Evolutionary conservation across 768 basidiomycete genomes (phyloP), one percentile per base, ranked within the genome.

Genomic region (Mrakia hoshinonis): DNA sequence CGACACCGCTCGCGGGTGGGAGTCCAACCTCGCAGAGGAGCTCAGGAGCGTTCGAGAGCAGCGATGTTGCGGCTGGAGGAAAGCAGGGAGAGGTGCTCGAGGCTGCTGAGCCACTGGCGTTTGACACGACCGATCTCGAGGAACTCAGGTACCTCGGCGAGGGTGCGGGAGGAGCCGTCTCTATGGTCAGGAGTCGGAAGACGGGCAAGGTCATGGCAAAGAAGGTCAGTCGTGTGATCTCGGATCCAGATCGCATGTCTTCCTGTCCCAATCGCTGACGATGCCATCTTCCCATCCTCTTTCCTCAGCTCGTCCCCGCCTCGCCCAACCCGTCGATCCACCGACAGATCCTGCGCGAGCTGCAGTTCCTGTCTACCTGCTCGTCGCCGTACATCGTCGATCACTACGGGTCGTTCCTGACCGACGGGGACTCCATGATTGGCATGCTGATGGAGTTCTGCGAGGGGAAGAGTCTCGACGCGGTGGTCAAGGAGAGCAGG

Each of bases 391-490:
- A 76, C 66, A 80, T 81, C 71, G 79, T 81, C 49, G 73, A 79
- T 18, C 80, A 81, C 74, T 80, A 77, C 70, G 80, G 80, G 18
- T 79, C 80, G 0, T 81, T 80, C 73, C 74, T 81, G 22, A 77
- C 79, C 24, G 78, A 79, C 62, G 73, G 74, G 13, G 79, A 79
- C 63, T 75, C 77, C 24, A 76, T 76, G 58, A 77, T 81, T 62
- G 79, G 78, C 20, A 79, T 81, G 46, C 72, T 81, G 20, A 81
- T 81, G 80, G 80, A 81, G 66, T 81, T 77, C 69, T 79, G 79
- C 69, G 80, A 81, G 69, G 80, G 76, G 0, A 79, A 79, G 20
- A 78, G 77, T 74, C 70, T 81, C 46, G 80, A 81, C 65, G 74
- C 73, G 26, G 73, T 79, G 43, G 48, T 79, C 20, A 71, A 70